Percentiles rank a stretch among this genome's conserved stretches.
phyloP scores from a whole-genome alignment of 169 alveolate genomes.

The Perkinsus marinus region DNA sequence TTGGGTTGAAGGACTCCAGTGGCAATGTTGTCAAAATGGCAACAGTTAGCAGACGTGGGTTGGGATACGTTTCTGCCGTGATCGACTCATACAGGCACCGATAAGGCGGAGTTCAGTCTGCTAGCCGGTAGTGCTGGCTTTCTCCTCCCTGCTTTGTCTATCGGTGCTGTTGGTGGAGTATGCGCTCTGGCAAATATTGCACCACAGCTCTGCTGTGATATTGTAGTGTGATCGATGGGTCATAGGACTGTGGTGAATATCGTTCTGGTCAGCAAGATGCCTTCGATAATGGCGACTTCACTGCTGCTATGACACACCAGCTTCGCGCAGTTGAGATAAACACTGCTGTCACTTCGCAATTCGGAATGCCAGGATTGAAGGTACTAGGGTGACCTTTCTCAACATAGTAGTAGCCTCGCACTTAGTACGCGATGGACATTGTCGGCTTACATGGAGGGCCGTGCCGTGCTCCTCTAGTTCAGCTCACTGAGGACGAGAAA shows the following conservation, averaged over 20 bases:
- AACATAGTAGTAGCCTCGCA: neutral
- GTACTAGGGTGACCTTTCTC: neutral
- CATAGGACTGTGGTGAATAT: neutral
- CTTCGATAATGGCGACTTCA: neutral
- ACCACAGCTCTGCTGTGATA: neutral
- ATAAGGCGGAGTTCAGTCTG: neutral
- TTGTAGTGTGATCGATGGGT: neutral
- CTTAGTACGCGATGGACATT: neutral
- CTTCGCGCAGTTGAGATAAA: neutral
- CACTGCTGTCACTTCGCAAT: neutral
- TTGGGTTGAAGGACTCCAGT: neutral
- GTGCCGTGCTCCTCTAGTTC: neutral
- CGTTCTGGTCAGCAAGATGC: neutral
- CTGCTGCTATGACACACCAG: neutral
- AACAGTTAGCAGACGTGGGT: neutral
- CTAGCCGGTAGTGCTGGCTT: neutral
- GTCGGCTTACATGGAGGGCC: neutral
- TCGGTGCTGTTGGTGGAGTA: neutral
- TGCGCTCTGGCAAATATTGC: neutral
- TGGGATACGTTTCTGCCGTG: neutral
- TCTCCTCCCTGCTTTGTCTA: neutral
- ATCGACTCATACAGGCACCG: neutral
- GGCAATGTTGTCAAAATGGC: neutral
- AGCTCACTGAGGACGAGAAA: neutral
- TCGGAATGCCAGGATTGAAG: neutral